Base-by-base conservation (phyloP, 805 yeast genomes). In the Myxozyma udenii region DNA sequence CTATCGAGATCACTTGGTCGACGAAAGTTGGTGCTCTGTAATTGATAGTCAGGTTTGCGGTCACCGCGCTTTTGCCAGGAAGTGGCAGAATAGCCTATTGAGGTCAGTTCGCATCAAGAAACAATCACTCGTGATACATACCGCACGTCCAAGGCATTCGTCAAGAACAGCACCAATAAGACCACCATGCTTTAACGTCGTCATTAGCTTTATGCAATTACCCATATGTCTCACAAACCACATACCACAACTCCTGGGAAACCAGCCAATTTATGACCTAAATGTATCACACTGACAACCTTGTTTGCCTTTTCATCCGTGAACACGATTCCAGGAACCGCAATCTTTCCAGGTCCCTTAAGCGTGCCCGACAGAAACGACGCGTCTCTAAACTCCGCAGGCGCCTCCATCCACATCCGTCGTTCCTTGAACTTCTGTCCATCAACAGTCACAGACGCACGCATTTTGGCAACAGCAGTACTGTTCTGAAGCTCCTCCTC, bases 101-200 rank as follows among this genome's bases (percentile, higher is more conserved):
- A 24, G 11, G 25, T 28, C 14, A 30, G 4, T 22, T 25, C 21
- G 4, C 18, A 44, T 16, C 14, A 11, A 35, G 11, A 41, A 18
- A 38, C 24, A 30, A 24, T 9, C 2, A 43, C n/a, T n/a, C n/a
- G n/a, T n/a, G 25, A 22, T 4, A 32, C 53, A 7, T 44, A 49
- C 52, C 5, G 59, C 58, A 6, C 64, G 53, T 4, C 68, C 67
- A 23, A 91, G 70, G 0, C 85, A 84, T 65, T 90, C 97, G 68
- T 91, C 98, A 47, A 91, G 58, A 12, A 91, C 66, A 1, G 95
- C 82, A 1, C 95, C 77, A 3, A 87, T 68, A 0, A 88, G 74
- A 2, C 97, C 96, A 61, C 85, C 84, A 65, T 88, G 95, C 49
- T 49, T 32, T 11, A 22, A 85, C 75, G 48, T 75, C 75, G 1